Percentiles rank a stretch among this genome's conserved stretches.
phyloP scores from a whole-genome alignment of 768 basidiomycete species.

The Tubosaeta sp. region DNA sequence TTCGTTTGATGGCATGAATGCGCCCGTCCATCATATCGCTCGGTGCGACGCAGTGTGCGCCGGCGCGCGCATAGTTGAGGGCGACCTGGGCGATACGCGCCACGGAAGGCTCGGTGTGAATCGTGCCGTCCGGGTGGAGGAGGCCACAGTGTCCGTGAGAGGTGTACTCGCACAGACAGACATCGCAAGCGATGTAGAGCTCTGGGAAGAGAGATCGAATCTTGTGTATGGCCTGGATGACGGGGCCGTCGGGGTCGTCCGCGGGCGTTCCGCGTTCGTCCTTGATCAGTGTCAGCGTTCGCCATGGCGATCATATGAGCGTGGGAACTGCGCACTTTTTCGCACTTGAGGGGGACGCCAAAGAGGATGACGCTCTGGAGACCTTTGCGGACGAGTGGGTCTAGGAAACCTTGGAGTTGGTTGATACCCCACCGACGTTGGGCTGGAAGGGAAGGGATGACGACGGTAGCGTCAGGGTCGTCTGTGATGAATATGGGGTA shows the following conservation, averaged over 20 bases:
- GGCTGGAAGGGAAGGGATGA: conserved; percentile 75
- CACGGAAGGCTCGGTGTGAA: conserved; percentile 74
- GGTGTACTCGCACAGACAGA: conserved; percentile 99
- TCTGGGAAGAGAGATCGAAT: conserved; percentile 74
- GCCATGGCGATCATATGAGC: background rate
- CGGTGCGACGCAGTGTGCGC: conserved; percentile 97
- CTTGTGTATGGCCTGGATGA: conserved; percentile 85
- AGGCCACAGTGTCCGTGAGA: conserved; percentile 96
- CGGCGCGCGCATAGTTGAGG: conserved; percentile 85
- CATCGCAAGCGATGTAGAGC: conserved; percentile 89
- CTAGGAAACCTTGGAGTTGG: conserved; percentile 80
- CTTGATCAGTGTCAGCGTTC: conserved; percentile 35
- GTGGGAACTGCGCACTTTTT: conserved; percentile 50
- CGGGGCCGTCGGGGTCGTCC: conserved; percentile 86
- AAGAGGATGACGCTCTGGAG: conserved; percentile 91
- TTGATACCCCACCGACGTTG: conserved; percentile 97
- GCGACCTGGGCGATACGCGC: conserved; percentile 91
- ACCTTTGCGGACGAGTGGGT: conserved; percentile 86
- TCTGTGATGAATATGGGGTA: conserved; percentile 99
- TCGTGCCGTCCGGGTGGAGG: conserved; percentile 67
- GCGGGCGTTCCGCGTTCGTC: conserved; percentile 82
- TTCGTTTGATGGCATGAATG: conserved; percentile 82
- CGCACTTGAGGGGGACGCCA: conserved; percentile 79
- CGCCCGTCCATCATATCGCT: conserved; percentile 99
- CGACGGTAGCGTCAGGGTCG: conserved; percentile 78